These are phyloP conservation scores for Monosporascus sp. DNA, from an alignment of 2,329 filamentous ascomycete genomes.

Conservation along the genomic window DNA sequence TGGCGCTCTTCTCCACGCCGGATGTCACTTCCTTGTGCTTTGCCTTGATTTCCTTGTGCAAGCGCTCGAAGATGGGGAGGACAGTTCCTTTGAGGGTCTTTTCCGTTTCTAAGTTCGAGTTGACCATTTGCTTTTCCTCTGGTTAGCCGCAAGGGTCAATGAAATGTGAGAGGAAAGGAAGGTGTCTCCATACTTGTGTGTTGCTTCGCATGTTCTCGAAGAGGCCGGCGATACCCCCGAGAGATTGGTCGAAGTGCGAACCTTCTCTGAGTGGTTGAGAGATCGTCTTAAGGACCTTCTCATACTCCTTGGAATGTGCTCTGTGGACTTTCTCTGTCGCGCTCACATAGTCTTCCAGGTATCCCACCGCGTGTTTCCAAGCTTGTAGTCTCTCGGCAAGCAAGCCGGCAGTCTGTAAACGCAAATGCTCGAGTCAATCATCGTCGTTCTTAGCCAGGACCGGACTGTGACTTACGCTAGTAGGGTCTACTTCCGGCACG, in stretches of 20 bases:
- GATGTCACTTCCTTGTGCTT: constrained; percentile 85
- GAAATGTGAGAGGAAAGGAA: not conserved
- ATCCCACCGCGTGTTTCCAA: constrained; percentile 91
- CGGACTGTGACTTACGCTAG: constrained; percentile 40
- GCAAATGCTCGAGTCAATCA: constrained; percentile 3
- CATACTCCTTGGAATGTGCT: constrained; percentile 86
- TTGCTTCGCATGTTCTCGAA: constrained; percentile 94
- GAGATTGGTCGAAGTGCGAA: constrained; percentile 84
- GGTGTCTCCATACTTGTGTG: constrained; percentile 55
- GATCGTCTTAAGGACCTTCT: constrained; percentile 90
- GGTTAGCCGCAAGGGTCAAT: constrained; percentile 4
- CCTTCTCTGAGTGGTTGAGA: constrained; percentile 81
- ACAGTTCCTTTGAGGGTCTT: constrained; percentile 84
- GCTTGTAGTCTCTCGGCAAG: constrained; percentile 84
- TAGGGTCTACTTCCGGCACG: constrained; percentile 53
- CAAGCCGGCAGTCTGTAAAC: constrained; percentile 63
- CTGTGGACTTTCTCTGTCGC: constrained; percentile 83
- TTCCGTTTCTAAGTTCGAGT: constrained; percentile 85
- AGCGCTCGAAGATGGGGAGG: constrained; percentile 79
- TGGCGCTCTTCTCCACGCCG: constrained; percentile 78
- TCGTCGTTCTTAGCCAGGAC: constrained; percentile 1
- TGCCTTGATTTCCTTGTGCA: constrained; percentile 95
- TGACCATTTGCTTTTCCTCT: constrained; percentile 64
- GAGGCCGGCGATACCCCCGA: constrained; percentile 82
- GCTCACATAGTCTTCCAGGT: constrained; percentile 84